These are phyloP conservation scores for Coemansia brasiliensis DNA, from an alignment of 192 early-diverging fungal species.

Conservation along the genomic window DNA sequence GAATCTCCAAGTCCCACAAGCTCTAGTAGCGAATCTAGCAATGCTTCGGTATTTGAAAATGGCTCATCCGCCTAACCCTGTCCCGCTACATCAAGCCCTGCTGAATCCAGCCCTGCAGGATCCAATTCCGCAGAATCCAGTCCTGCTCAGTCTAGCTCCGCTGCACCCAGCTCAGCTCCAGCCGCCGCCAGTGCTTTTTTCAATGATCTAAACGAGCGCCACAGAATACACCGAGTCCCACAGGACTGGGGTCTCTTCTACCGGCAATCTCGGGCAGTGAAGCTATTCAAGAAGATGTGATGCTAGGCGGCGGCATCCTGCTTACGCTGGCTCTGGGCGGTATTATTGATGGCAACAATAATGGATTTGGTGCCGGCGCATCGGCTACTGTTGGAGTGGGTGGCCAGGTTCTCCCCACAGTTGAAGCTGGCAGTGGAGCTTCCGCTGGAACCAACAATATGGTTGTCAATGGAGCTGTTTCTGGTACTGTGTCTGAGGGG, in stretches of 20 bases:
- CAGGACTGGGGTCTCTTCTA: not conserved
- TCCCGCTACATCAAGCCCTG: not conserved
- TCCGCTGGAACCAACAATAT: conserved; percentile 10
- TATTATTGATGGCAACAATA: conserved; percentile 17
- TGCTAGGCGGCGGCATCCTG: conserved; percentile 24
- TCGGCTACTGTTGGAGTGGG: conserved; percentile 28
- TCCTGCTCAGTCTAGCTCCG: conserved; percentile 5
- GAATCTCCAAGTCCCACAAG: no score
- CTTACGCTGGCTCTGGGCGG: conserved; percentile 26
- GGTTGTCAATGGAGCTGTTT: conserved; percentile 13
- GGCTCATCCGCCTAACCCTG: no score
- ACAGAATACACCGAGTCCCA: conserved; percentile 1
- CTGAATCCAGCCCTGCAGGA: not conserved
- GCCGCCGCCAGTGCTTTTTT: conserved; percentile 4
- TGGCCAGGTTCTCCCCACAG: conserved; percentile 16
- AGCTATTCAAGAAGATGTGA: conserved; percentile 15
- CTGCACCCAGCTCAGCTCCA: not conserved
- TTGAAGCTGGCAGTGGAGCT: conserved; percentile 22
- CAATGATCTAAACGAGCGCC: conserved; percentile 9
- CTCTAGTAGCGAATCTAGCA: no score
- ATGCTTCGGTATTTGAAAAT: no score
- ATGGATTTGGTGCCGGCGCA: conserved; percentile 25
- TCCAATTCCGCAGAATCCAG: not conserved
- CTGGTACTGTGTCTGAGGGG: conserved; percentile 24
- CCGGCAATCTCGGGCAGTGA: conserved; percentile 17